Base-by-base conservation (phyloP, 352 stramenopile genomes). In the Peronospora belbahrii region DNA sequence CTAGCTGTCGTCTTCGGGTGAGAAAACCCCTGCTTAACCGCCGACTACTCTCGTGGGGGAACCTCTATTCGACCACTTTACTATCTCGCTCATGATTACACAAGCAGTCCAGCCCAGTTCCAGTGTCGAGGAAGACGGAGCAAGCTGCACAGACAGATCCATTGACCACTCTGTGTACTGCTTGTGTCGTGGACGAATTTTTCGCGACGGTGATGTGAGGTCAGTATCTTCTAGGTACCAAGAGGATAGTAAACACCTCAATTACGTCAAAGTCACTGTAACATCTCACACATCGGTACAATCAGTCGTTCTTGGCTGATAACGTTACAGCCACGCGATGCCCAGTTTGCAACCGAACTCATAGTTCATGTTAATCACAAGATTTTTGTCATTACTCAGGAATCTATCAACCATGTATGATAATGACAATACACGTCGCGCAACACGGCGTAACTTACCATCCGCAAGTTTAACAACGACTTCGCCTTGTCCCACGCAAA, bases 351-450 rank as follows among this genome's bases (percentile, higher is more conserved):
- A 59, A 24, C 64, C 46, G 22, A 59, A 67, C 2, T 31, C 42
- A 32, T 62, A 56, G 25, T 65, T 57, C 18, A 67, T 44, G 15
- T 58, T 45, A 22, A 67, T 45, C 9, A 65, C 24, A 18, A 60
- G 7, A 32, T 67, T 57, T 0, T 57, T 31, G 6, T 64, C 51
- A 3, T 27, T 42, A 19, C 17, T 39, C 2, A 1, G 15, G 18
- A 40, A 40, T 3, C 17, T 20, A 27, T 28, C 18, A 13, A 46
- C 18, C 14, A 17, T 46, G n/a, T 46, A 46, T 7, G 24, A 6
- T 9, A 36, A 11, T 11, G 17, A 41, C 9, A 23, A 10, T 27
- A 35, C 23, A 1, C 40, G 40, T 34, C 45, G 27, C 11, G 51
- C 4, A 8, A 56, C 10, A 19, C 23, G 38, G 11, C 25, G 27